A percentile compares a stretch with the other conserved stretches of the same genome.
Conservation (phyloP, 2,329 filamentous ascomycete species). For the Trichophyton schoenleinii region DNA sequence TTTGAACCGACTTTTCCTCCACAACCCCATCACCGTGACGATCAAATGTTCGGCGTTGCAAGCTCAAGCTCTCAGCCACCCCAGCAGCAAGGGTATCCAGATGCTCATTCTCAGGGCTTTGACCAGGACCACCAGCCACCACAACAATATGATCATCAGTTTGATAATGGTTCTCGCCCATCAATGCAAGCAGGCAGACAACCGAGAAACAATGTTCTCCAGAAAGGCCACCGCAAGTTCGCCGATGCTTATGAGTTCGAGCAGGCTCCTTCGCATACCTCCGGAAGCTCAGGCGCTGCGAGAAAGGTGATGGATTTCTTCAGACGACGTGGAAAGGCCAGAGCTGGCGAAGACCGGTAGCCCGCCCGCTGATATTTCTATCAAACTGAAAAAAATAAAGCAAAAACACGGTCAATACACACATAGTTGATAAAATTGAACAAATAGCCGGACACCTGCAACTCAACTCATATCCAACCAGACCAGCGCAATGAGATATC, state of each 20-base stretch:
- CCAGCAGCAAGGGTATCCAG: not conserved
- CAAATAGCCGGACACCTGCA: not conserved
- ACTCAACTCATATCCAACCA: not conserved
- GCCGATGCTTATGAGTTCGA: slow-evolving; percentile 77
- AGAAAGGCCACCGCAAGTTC: slow-evolving; percentile 78
- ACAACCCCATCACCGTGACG: not conserved
- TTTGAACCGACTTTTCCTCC: not conserved
- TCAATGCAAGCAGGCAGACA: slow-evolving; percentile 30
- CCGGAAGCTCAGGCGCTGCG: slow-evolving; percentile 74
- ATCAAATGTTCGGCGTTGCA: slow-evolving; percentile 19
- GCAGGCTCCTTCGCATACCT: slow-evolving; percentile 46
- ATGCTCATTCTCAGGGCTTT: not conserved
- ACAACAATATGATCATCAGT: slow-evolving; percentile 8
- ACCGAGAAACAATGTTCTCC: slow-evolving; percentile 46
- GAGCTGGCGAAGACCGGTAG: slow-evolving; percentile 38
- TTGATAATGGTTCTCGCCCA: slow-evolving; percentile 29
- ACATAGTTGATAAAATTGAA: not conserved
- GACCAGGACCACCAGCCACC: not conserved
- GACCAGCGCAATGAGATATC: not conserved
- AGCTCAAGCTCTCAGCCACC: slow-evolving; percentile 13
- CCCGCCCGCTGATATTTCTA: not conserved
- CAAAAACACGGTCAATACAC: not conserved
- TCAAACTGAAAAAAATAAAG: not conserved
- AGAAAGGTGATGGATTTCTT: slow-evolving; percentile 98
- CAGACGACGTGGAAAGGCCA: slow-evolving; percentile 67